Evolutionary conservation across 768 basidiomycete genomes (phyloP).

Genomic region (Boletus eberwhitei): DNA sequence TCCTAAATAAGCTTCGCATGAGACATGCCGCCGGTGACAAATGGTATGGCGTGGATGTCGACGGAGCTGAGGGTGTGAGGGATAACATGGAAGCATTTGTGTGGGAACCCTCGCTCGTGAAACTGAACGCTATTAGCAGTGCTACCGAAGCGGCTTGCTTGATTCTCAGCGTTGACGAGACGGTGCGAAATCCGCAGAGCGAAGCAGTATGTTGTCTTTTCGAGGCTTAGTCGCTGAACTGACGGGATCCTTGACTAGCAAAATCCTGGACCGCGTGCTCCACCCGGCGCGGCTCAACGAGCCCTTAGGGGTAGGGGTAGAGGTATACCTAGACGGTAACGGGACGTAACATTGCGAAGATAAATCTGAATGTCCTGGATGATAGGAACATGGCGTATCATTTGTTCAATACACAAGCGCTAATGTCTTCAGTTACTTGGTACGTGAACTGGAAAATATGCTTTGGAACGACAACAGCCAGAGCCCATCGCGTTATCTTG

Average conservation of each 20-base stretch:
- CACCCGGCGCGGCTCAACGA: slow-evolving; percentile 86
- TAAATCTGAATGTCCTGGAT: slow-evolving; percentile 2
- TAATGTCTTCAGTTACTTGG: slow-evolving; percentile 3
- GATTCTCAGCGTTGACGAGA: slow-evolving; percentile 96
- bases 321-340: slow-evolving; percentile 70
- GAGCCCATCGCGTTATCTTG: not conserved
- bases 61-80: slow-evolving; percentile 81
- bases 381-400: slow-evolving; percentile 18
- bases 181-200: slow-evolving; percentile 92
- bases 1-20: slow-evolving; percentile 97
- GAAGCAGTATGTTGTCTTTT: slow-evolving; percentile 63
- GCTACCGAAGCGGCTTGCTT: slow-evolving; percentile 95
- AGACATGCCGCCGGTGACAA: slow-evolving; percentile 83
- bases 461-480: not conserved
- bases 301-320: slow-evolving; percentile 85
- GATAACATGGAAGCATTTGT: slow-evolving; percentile 98
- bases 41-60: slow-evolving; percentile 96
- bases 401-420: slow-evolving; percentile 16
- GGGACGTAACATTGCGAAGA: slow-evolving; percentile 11
- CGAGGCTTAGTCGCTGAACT: slow-evolving; percentile 7
- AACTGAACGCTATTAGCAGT: slow-evolving; percentile 92
- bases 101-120: slow-evolving; percentile 96
- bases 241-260: slow-evolving; percentile 41
- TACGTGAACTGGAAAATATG: not conserved
- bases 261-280: slow-evolving; percentile 83